Conservation (phyloP, 345 rosid genomes). For the Gossypium australe region DNA sequence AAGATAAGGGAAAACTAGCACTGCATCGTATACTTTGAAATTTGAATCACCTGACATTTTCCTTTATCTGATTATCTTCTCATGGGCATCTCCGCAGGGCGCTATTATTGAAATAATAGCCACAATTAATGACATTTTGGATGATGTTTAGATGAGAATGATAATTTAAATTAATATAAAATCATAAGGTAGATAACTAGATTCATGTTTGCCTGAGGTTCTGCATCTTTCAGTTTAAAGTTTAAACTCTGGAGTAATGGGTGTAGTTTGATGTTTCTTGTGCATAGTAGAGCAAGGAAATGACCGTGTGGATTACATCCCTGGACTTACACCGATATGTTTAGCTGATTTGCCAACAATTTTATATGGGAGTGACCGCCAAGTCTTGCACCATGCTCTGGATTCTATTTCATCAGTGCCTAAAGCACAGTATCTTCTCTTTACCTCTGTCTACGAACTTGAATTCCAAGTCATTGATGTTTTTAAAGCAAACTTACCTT, state of each 20-base stretch:
- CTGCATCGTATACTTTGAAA: neutral
- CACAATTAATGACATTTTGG: neutral
- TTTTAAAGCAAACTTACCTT: constrained; percentile 10
- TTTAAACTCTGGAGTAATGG: neutral
- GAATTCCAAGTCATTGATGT: constrained; percentile 22
- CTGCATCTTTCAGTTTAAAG: neutral
- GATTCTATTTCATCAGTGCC: constrained; percentile 12
- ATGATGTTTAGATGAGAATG: neutral
- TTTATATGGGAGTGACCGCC: neutral
- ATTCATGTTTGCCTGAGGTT: neutral
- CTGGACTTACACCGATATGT: constrained; percentile 30
- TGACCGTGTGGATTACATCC: constrained; percentile 30
- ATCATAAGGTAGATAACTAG: neutral
- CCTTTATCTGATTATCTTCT: neutral
- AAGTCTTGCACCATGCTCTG: neutral
- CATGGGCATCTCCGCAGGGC: neutral
- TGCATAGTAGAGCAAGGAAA: constrained; percentile 28
- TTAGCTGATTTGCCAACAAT: constrained; percentile 18
- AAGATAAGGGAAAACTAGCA: neutral
- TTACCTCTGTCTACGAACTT: constrained; percentile 26
- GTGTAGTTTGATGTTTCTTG: neutral
- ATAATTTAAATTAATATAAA: neutral
- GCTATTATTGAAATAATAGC: neutral
- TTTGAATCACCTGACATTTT: neutral
- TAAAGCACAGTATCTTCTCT: constrained; percentile 29